Percentiles rank a stretch among this genome's conserved stretches.
phyloP scores from a whole-genome alignment of 352 stramenopile genomes.

The Phytophthora melonis region DNA sequence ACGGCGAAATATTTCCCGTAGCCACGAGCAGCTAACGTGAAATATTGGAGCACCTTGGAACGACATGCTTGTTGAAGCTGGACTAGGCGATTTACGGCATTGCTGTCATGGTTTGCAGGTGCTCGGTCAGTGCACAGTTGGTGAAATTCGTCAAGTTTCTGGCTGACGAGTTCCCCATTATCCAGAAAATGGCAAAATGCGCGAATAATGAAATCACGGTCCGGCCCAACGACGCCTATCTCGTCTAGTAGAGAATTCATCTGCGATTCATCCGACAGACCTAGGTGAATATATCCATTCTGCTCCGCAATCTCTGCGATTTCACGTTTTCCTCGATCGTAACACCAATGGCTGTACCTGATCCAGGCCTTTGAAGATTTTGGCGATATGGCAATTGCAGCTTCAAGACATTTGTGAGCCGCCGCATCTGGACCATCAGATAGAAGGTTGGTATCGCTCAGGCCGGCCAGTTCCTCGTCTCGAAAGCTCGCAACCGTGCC shows the following conservation, averaged over 20 bases:
- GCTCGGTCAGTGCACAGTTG: slow-evolving; percentile 38
- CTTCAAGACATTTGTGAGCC: slow-evolving; percentile 39
- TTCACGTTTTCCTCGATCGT: slow-evolving; percentile 54
- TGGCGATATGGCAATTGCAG: slow-evolving; percentile 49
- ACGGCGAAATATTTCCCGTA: slow-evolving; percentile 53
- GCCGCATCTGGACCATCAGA: slow-evolving; percentile 19
- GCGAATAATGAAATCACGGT: slow-evolving; percentile 48
- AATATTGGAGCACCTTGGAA: slow-evolving; percentile 45
- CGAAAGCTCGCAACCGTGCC: not conserved
- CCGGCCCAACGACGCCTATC: slow-evolving; percentile 37
- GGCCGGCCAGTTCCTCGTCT: not conserved
- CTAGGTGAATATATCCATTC: slow-evolving; percentile 63
- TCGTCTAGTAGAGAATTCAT: slow-evolving; percentile 55
- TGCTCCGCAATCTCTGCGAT: slow-evolving; percentile 55
- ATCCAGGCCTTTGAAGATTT: slow-evolving; percentile 62
- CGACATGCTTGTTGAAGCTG: slow-evolving; percentile 48
- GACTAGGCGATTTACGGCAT: slow-evolving; percentile 40
- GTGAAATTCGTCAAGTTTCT: slow-evolving; percentile 50
- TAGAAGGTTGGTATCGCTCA: slow-evolving; percentile 5
- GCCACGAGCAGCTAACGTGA: slow-evolving; percentile 49
- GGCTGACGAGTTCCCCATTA: slow-evolving; percentile 47
- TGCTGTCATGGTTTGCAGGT: slow-evolving; percentile 3
- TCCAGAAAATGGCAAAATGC: slow-evolving; percentile 67
- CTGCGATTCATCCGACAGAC: slow-evolving; percentile 47
- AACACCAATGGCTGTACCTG: slow-evolving; percentile 79